Evolutionary conservation across 768 basidiomycete genomes (phyloP).

Genomic region (Termitomyces sp.): DNA sequence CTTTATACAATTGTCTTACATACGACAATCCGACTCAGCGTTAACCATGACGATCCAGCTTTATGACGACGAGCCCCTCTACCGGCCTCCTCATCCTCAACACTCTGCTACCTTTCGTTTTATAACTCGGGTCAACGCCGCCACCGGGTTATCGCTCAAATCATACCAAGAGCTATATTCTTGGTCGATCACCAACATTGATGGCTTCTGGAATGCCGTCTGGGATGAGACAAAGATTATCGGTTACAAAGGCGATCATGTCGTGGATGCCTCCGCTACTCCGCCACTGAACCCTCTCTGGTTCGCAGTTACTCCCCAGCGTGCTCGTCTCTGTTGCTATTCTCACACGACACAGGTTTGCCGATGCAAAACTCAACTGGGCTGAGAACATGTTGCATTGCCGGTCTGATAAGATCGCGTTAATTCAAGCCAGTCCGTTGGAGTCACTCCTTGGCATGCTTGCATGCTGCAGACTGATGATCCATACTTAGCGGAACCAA

Average conservation of each 20-base stretch:
- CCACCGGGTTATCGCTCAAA: constrained; percentile 34
- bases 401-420: constrained; percentile 49
- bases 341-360: constrained; percentile 33
- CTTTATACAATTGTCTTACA: constrained; percentile 1
- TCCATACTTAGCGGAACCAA: constrained; percentile 53
- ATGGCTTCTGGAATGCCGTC: constrained; percentile 65
- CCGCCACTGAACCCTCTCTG: constrained; percentile 64
- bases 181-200: constrained; percentile 59
- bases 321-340: constrained; percentile 1
- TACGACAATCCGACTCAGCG: neutral
- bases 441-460: constrained; percentile 11
- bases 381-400: constrained; percentile 74
- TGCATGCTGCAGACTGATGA: constrained; percentile 10
- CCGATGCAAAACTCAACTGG: constrained; percentile 64
- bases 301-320: constrained; percentile 31
- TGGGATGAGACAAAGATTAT: constrained; percentile 65
- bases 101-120: constrained; percentile 44
- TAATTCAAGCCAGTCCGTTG: constrained; percentile 64
- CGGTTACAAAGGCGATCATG: constrained; percentile 54
- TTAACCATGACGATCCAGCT: constrained; percentile 7
- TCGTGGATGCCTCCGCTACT: constrained; percentile 47
- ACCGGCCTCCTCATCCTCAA: constrained; percentile 34
- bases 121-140: constrained; percentile 43
- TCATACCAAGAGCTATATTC: constrained; percentile 60
- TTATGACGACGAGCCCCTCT: constrained; percentile 28